These are phyloP conservation scores for Begonia peltatifolia DNA, from an alignment of 306 rosid genomes.

Conservation along the genomic window DNA sequence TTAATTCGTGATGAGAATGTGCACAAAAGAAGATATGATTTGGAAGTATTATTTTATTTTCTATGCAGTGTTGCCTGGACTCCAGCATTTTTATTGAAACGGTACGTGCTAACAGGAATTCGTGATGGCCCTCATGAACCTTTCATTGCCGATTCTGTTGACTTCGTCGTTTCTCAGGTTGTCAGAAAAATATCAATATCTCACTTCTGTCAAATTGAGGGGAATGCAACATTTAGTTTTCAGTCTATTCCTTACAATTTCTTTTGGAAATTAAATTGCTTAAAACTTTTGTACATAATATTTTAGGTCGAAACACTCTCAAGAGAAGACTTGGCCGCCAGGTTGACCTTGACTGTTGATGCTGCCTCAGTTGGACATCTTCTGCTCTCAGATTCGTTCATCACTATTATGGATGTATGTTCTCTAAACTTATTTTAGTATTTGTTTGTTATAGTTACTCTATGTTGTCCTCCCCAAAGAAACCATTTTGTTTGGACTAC, in stretches of 20 bases:
- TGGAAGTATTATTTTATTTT: slow-evolving; percentile 19
- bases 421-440: slow-evolving; percentile 13
- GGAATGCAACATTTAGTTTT: slow-evolving; percentile 2
- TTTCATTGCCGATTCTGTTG: slow-evolving; percentile 96
- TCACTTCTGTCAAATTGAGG: not conserved
- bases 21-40: slow-evolving; percentile 1
- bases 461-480: too few species aligned
- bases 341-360: slow-evolving; percentile 82
- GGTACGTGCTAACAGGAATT: slow-evolving; percentile 92
- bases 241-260: not conserved
- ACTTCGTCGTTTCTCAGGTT: slow-evolving; percentile 99
- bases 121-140: slow-evolving; percentile 99
- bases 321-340: slow-evolving; percentile 83
- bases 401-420: slow-evolving; percentile 95
- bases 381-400: slow-evolving; percentile 68
- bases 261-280: slow-evolving; percentile 1
- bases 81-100: slow-evolving; percentile 93
- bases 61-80: slow-evolving; percentile 88
- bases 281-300: slow-evolving; percentile 2
- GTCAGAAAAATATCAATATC: slow-evolving; percentile 5
- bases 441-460: not conserved
- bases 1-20: too few species aligned
- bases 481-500: too few species aligned
- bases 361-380: slow-evolving; percentile 78
- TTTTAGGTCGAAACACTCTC: slow-evolving; percentile 86